Percentiles rank a stretch among this genome's conserved stretches.
Conservation (phyloP, 2,329 filamentous ascomycete genomes). For the Achaetomium macrosporum region DNA sequence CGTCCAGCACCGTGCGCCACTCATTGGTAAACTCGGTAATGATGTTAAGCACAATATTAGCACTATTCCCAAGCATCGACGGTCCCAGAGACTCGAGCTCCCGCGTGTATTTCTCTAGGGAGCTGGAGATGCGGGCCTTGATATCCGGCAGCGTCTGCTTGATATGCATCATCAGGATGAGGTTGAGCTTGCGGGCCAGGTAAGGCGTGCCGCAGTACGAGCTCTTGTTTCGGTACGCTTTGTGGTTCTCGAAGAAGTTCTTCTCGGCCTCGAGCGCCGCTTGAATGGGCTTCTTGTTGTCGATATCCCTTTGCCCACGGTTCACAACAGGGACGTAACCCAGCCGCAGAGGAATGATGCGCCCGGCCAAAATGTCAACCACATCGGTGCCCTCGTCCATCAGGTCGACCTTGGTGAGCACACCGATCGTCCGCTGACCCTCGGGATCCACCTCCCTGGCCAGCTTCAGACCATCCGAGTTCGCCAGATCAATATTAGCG, state of each 20-base stretch:
- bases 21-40: slow-evolving; percentile 99
- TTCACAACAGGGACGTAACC: slow-evolving; percentile 97
- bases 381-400: slow-evolving; percentile 99
- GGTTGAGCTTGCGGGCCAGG: slow-evolving; percentile 89
- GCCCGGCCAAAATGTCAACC: slow-evolving; percentile 94
- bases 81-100: slow-evolving; percentile 83
- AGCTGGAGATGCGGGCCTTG: slow-evolving; percentile 92
- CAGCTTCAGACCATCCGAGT: slow-evolving; percentile 95
- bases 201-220: slow-evolving; percentile 98
- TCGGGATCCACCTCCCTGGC: slow-evolving; percentile 96
- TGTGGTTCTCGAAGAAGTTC: slow-evolving; percentile 97
- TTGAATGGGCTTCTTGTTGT: slow-evolving; percentile 93
- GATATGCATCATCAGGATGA: slow-evolving; percentile 99
- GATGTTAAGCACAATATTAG: slow-evolving; percentile 95
- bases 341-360: slow-evolving; percentile 89
- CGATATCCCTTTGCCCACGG: slow-evolving; percentile 94
- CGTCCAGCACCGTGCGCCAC: slow-evolving; percentile 91
- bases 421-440: slow-evolving; percentile 95
- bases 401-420: slow-evolving; percentile 95
- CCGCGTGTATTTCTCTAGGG: slow-evolving; percentile 80
- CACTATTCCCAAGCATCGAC: slow-evolving; percentile 90
- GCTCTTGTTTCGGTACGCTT: slow-evolving; percentile 97
- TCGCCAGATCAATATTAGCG: slow-evolving; percentile 96
- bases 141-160: slow-evolving; percentile 99
- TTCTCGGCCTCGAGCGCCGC: slow-evolving; percentile 89